Conservation (phyloP, 495 filamentous ascomycete genomes). For the Cercophora newfieldiana region DNA sequence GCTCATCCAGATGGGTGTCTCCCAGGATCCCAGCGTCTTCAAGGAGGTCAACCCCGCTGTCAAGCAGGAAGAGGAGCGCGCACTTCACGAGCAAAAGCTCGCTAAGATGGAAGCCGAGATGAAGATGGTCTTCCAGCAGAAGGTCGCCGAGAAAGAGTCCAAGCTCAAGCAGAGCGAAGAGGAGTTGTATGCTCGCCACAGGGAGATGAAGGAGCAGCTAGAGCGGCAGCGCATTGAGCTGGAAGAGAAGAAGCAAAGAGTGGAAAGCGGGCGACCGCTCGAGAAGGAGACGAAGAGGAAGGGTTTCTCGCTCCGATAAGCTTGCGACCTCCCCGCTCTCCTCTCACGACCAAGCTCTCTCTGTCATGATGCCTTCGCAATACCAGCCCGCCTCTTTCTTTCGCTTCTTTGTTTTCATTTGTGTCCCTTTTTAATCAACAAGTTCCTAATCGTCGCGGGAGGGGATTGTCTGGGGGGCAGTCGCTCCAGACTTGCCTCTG, state of each 20-base stretch:
- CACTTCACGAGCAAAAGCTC: conserved; percentile 97
- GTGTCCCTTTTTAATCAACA: conserved; percentile 52
- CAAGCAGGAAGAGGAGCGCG: conserved; percentile 99
- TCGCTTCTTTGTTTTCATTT: conserved; percentile 40
- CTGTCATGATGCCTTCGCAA: conserved; percentile 51
- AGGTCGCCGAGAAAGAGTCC: conserved; percentile 99
- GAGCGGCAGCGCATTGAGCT: conserved; percentile 90
- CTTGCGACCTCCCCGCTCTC: conserved; percentile 24
- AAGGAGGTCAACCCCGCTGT: conserved; percentile 99
- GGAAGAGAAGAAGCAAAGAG: conserved; percentile 92
- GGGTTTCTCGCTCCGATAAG: conserved; percentile 96
- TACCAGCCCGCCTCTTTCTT: conserved; percentile 51
- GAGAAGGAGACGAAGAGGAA: conserved; percentile 96
- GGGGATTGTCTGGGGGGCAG: conserved; percentile 30
- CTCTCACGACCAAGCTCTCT: conserved; percentile 47
- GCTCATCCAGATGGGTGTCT: conserved; percentile 96
- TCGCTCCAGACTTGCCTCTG: conserved; percentile 14
- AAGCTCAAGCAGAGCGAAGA: conserved; percentile 99
- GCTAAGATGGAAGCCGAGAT: conserved; percentile 99
- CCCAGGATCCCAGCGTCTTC: conserved; percentile 97
- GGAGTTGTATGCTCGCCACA: conserved; percentile 94
- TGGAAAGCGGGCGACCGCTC: conserved; percentile 92
- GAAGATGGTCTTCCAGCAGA: conserved; percentile 99
- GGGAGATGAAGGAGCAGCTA: conserved; percentile 99
- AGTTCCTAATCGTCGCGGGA: conserved; percentile 45